Percentiles rank a stretch among this genome's conserved stretches.
Evolutionary conservation across 164 flowering plant species (phyloP).

Genomic region (Chimonanthus salicifolius): DNA sequence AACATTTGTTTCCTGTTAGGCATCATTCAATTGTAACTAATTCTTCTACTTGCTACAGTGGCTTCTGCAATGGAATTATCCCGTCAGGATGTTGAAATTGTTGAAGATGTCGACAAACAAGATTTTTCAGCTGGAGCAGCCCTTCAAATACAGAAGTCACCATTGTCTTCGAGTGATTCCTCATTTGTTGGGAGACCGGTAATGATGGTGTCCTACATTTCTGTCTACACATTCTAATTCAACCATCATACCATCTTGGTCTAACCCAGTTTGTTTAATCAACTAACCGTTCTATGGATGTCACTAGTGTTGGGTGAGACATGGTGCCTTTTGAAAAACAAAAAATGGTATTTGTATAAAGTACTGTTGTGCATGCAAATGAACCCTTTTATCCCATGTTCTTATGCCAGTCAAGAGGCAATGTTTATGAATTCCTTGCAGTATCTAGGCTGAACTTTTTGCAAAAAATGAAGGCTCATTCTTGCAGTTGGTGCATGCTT

Average conservation of each 20-base stretch:
- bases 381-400: too few relatives aligned
- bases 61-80: background rate
- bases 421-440: too few relatives aligned
- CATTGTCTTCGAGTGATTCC: constrained; percentile 6
- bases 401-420: too few relatives aligned
- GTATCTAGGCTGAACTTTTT: too few relatives aligned
- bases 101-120: constrained; percentile 23
- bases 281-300: background rate
- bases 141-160: constrained; percentile 22
- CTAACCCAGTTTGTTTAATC: background rate
- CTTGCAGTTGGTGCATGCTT: too few relatives aligned
- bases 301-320: background rate
- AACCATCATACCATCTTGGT: background rate
- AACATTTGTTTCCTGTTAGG: too few relatives aligned
- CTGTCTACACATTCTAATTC: background rate
- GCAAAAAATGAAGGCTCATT: too few relatives aligned
- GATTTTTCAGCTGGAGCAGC: constrained; percentile 22
- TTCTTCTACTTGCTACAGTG: constrained; percentile 4
- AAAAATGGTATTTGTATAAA: too few relatives aligned
- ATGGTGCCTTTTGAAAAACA: background rate
- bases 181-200: constrained; percentile 34
- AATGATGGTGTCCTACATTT: constrained; percentile 1
- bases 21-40: background rate
- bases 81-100: constrained; percentile 6
- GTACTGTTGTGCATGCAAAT: too few relatives aligned